Evolutionary conservation across 108 stramenopile genomes (phyloP), one percentile per base, ranked within the genome.

Genomic region (Stephanodiscus triporus): DNA sequence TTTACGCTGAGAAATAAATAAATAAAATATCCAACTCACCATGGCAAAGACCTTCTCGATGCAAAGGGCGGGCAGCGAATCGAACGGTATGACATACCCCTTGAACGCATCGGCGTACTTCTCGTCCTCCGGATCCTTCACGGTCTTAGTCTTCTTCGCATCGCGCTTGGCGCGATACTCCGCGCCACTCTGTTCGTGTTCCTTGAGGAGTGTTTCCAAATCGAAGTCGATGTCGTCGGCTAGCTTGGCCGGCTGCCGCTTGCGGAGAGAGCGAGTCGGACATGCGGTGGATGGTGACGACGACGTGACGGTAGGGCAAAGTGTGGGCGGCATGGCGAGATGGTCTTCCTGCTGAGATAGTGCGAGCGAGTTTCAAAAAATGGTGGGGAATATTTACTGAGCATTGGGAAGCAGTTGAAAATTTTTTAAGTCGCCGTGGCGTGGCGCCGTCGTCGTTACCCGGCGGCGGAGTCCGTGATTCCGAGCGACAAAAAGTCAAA

Each of bases 201-300:
- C 80, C 27, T 54, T 61, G 40, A 81, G 80, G 37, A 81, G 56
- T 42, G 68, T 55, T 64, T 81, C 80, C 37, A 81, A 64, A 56
- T 70, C 66, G 20, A 66, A 68, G 30, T 74, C 75, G 20, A 71
- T 53, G 63, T 64, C 65, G 58, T 80, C 69, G 56, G 68, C 47
- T 48, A 69, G 51, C 29, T 38, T 51, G 36, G 43, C 68, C 2
- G 63, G 73, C 23, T 56, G 67, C 13, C 73, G 67, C 48, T 75
- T 75, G 32, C 73, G 73, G 32, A 75, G 73, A 40, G 36, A 59
- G 30, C 58, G 58, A 14, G 34, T 37, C 17, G 58, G 58, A 34
- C 29, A 16, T 14, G 58, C 14, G 55, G 24, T 23, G 55, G 55
- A 56, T 56, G 55, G 24, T 13, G 56, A 10, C 16, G 56, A 59